Evolutionary conservation across 2,329 filamentous ascomycete species (phyloP).

Genomic region (Talaromyces funiculosus): DNA sequence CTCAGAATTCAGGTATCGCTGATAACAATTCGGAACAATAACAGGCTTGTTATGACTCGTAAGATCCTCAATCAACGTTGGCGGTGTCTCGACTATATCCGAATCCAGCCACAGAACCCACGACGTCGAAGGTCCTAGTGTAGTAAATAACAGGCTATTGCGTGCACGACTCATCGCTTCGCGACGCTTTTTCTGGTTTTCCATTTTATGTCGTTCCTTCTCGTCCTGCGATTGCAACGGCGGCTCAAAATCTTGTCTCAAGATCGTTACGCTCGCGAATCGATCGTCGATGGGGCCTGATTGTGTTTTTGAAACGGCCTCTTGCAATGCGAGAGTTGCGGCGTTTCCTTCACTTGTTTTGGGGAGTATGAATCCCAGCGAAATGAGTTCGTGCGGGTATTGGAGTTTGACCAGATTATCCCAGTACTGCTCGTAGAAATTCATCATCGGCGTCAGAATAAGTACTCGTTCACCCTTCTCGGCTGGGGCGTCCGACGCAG

Average conservation of each 20-base stretch:
- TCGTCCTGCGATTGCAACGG: constrained; percentile 77
- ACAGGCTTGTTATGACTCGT: constrained; percentile 83
- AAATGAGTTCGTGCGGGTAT: constrained; percentile 93
- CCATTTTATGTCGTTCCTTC: constrained; percentile 81
- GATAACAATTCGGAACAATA: constrained; percentile 92
- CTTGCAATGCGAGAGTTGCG: constrained; percentile 76
- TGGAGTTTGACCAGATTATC: constrained; percentile 76
- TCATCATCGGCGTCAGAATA: constrained; percentile 84
- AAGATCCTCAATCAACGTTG: constrained; percentile 82
- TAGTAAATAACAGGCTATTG: constrained; percentile 93
- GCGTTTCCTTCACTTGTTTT: constrained; percentile 88
- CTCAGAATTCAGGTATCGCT: constrained; percentile 71
- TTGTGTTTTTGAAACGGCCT: constrained; percentile 79
- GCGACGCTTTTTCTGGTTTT: constrained; percentile 78
- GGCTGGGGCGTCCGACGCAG: constrained; percentile 68
- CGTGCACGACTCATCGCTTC: constrained; percentile 89
- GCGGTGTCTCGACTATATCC: constrained; percentile 84
- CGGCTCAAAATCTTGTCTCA: constrained; percentile 89
- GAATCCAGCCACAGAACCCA: constrained; percentile 97
- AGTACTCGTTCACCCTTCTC: constrained; percentile 79
- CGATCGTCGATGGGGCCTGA: constrained; percentile 72
- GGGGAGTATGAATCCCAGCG: constrained; percentile 90
- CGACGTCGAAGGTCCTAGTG: constrained; percentile 79
- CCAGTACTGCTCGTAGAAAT: constrained; percentile 95
- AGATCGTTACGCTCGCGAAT: constrained; percentile 89